Conservation (phyloP, 176 grass and related monocot genomes). For the Aegilops longissima region DNA sequence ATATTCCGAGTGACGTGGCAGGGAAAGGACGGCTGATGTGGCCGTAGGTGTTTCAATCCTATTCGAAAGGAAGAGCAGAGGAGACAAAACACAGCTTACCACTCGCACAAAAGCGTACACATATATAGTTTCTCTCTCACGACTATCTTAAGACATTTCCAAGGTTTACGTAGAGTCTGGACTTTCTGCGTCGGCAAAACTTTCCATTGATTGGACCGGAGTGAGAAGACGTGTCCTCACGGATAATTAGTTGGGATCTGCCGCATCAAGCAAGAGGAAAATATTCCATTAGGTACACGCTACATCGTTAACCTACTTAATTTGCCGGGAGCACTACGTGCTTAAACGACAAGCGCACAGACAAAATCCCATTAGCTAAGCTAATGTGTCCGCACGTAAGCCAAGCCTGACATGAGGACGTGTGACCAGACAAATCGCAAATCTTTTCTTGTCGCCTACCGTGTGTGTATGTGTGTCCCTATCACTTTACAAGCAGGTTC, state of each 20-base stretch:
- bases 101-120: too few species aligned
- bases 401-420: constrained; percentile 44
- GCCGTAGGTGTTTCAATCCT: background rate
- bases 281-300: constrained; percentile 17
- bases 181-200: background rate
- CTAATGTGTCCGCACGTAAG: constrained; percentile 35
- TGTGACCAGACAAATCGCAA: constrained; percentile 54
- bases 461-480: constrained; percentile 3
- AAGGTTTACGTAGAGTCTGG: background rate
- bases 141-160: background rate
- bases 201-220: background rate
- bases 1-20: too few species aligned
- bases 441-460: constrained; percentile 47
- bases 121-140: background rate
- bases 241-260: constrained; percentile 7
- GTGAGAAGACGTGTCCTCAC: background rate
- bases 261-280: constrained; percentile 20
- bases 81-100: background rate
- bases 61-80: background rate
- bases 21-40: background rate
- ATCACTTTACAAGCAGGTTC: constrained; percentile 42
- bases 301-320: background rate
- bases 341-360: constrained; percentile 53
- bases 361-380: constrained; percentile 47
- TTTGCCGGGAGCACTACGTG: constrained; percentile 17